Base-by-base conservation (phyloP, 768 basidiomycete genomes). In the Chiua virens region DNA sequence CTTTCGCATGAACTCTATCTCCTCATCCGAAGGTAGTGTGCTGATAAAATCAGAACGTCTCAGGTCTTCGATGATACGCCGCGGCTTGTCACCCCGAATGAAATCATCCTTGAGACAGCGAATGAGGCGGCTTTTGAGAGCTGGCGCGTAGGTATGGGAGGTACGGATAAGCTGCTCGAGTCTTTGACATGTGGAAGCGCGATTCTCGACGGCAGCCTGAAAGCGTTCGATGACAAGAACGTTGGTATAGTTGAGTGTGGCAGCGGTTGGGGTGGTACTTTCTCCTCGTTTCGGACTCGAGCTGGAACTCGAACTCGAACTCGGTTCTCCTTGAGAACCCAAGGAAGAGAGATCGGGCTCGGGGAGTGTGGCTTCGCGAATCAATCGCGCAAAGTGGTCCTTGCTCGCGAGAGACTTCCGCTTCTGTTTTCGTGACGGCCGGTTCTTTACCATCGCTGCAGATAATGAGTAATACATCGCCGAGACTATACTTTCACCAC, bases 31-130 rank as follows among this genome's bases (percentile, higher is more conserved):
- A 27, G 51, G 48, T 20, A 37, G 39, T 7, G 54, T 51, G 28
- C 62, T 61, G 44, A 65, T 61, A 32, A 65, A 65, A 42, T 61
- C 62, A 11, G 63, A 66, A 15, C 57, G 64, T 39, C 59, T 62
- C 34, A 66, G 48, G 34, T 56, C 49, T 28, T 66, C 64, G 48
- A 65, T 65, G 42, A 63, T 47, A 3, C 49, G 52, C 23, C 54
- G 62, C 3, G 61, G 66, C 49, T 50, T 64, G 48, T 63, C 64
- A 5, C 59, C 59, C 21, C 64, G 61, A 38, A 64, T 49, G 36
- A 64, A 65, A 47, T 65, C 63, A 21, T 65, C 61, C 23, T 50
- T 56, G 23, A 65, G 47, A 50, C 56, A 65, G 34, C 41, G 39
- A 36, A 65, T 52, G 21, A 66, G 53, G 38, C 50, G 52, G 13